Base-by-base conservation (phyloP, 768 basidiomycete genomes). In the Phanerodontia chrysosporium region DNA sequence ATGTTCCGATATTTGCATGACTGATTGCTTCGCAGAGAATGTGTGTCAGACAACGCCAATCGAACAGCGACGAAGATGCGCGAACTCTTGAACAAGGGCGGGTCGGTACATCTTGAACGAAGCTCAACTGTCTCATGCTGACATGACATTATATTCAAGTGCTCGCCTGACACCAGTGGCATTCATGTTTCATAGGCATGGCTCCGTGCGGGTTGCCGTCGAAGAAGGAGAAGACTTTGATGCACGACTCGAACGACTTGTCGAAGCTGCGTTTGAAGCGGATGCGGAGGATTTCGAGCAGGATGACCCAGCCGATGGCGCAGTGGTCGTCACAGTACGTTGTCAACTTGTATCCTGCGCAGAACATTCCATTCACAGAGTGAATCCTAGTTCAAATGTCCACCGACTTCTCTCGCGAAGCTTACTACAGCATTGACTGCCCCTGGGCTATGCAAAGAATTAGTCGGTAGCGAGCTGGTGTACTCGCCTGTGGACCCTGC, bases 101-200 rank as follows among this genome's bases (percentile, higher is more conserved):
- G 77, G 86, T 86, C 58, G 48, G 78, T 62, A 24, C 5, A 6
- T 25, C 35, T n/a, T 32, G 22, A n/a, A 12, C 27, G 1, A 14
- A 22, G 1, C 36, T 3, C 30, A 49, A 49, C 29, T 10, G 55
- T 10, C 36, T 22, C 18, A 18, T 14, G 42, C 49, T 58, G 28
- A 30, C 22, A 29, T 14, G 32, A 28, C 14, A 21, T 36, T 24
- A n/a, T 24, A n/a, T 29, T 24, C 63, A 6, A 88, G 87, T 45
- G 84, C 83, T 35, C 84, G 81, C 36, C 72, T 84, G 39, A 75
- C 87, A 2, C 80, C 86, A 0, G 86, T 88, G 25, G 81, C 79
- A 61, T 89, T 82, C 67, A 81, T 87, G 77, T 89, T 89, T 64
- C 72, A 76, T 58, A 76, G 81, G 28, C 74, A 76, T 66, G 87